Conservation (phyloP, 1,139 yeast species). For the Taiozyma sp. region DNA sequence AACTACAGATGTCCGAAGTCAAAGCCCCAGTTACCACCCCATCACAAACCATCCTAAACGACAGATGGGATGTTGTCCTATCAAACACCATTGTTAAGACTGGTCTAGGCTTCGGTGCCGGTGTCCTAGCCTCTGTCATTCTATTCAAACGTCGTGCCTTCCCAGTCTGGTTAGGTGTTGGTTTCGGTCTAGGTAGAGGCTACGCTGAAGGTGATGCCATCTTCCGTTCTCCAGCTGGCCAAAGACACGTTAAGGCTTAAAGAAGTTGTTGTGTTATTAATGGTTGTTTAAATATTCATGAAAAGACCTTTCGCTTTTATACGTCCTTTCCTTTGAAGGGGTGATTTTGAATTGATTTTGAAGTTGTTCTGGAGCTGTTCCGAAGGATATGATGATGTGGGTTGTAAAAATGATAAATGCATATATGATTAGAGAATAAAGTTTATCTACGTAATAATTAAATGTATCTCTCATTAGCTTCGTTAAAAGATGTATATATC, state of each 20-base stretch:
- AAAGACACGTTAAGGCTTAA: constrained; percentile 65
- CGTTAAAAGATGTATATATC: not conserved
- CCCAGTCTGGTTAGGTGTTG: constrained; percentile 96
- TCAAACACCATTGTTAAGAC: constrained; percentile 93
- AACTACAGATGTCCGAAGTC: constrained; percentile 26
- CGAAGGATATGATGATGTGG: not conserved
- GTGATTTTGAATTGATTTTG: not conserved
- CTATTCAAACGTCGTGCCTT: constrained; percentile 90
- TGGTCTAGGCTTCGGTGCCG: constrained; percentile 97
- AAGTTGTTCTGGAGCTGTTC: not conserved
- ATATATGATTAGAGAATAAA: not conserved
- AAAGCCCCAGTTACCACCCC: constrained; percentile 35
- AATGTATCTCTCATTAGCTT: constrained; percentile 3
- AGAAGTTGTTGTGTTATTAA: not conserved
- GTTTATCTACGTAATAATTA: not conserved
- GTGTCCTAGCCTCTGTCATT: constrained; percentile 90
- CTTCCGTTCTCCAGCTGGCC: constrained; percentile 77
- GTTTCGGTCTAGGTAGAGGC: constrained; percentile 96
- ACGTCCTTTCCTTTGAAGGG: no score
- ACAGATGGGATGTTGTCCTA: constrained; percentile 95
- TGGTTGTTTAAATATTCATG: constrained; percentile 1
- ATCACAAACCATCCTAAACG: constrained; percentile 70
- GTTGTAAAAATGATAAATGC: not conserved
- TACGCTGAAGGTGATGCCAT: constrained; percentile 98
- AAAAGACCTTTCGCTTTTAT: not conserved